These are phyloP conservation scores for Trichoderma lentiforme DNA, from an alignment of 2,329 filamentous ascomycete species.

Conservation along the genomic window DNA sequence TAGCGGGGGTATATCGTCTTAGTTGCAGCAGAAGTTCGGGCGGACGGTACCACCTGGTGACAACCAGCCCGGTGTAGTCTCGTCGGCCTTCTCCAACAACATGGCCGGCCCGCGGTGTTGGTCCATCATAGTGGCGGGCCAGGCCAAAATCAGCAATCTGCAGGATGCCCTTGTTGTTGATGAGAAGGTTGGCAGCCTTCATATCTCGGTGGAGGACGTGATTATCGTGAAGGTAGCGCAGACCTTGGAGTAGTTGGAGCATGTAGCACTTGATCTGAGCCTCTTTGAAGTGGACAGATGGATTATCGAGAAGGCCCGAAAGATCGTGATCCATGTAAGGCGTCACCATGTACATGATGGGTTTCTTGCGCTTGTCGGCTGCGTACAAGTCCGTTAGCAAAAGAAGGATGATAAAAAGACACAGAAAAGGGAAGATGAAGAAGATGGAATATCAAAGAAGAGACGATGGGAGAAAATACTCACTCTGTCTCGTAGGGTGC, in stretches of 20 bases:
- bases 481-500: constrained; percentile 60
- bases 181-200: constrained; percentile 97
- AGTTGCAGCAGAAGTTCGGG: constrained; percentile 88
- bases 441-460: neutral
- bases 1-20: constrained; percentile 90
- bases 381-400: constrained; percentile 6
- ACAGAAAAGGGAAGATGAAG: too few species aligned
- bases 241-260: constrained; percentile 84
- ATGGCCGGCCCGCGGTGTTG: constrained; percentile 68
- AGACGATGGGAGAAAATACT: constrained; percentile 22
- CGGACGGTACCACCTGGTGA: constrained; percentile 95
- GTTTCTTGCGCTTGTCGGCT: constrained; percentile 75
- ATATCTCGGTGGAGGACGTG: constrained; percentile 94
- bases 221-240: constrained; percentile 85
- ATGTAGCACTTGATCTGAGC: constrained; percentile 98
- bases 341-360: constrained; percentile 97
- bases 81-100: constrained; percentile 81
- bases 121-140: constrained; percentile 87
- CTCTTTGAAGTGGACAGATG: constrained; percentile 79
- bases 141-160: constrained; percentile 98
- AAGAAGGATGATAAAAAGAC: neutral
- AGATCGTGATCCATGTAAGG: constrained; percentile 99
- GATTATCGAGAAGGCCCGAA: constrained; percentile 94
- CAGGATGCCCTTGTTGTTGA: constrained; percentile 88
- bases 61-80: constrained; percentile 95